phyloP scores from a whole-genome alignment of 2,329 filamentous ascomycete genomes.

The Alternaria novae-zelandiae region DNA sequence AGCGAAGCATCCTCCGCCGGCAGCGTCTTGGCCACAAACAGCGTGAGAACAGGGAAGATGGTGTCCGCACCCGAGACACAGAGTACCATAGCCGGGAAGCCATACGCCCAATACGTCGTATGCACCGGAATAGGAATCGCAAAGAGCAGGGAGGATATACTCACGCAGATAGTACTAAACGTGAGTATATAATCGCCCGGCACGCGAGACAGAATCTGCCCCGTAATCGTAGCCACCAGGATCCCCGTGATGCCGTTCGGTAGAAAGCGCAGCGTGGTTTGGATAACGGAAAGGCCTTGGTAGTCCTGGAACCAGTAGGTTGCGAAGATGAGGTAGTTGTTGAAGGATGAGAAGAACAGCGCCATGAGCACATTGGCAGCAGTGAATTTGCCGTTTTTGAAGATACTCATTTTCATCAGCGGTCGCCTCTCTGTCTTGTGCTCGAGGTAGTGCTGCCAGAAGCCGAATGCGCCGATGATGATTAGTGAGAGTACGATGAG shows the following conservation, averaged over 20 bases:
- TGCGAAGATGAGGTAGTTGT: slow-evolving; percentile 70
- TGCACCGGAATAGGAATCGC: slow-evolving; percentile 66
- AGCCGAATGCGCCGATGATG: slow-evolving; percentile 62
- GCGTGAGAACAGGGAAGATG: slow-evolving; percentile 68
- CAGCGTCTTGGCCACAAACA: slow-evolving; percentile 69
- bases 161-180: slow-evolving; percentile 63
- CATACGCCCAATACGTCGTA: slow-evolving; percentile 72
- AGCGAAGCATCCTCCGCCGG: slow-evolving; percentile 70
- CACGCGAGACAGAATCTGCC: slow-evolving; percentile 53
- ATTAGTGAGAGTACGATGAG: slow-evolving; percentile 65
- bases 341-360: slow-evolving; percentile 71
- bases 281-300: slow-evolving; percentile 65
- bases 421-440: slow-evolving; percentile 59
- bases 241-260: slow-evolving; percentile 68
- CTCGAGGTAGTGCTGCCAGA: slow-evolving; percentile 68
- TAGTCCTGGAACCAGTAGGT: slow-evolving; percentile 76
- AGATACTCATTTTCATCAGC: slow-evolving; percentile 71
- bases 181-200: slow-evolving; percentile 65
- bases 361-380: slow-evolving; percentile 70
- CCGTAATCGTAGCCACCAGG: slow-evolving; percentile 62
- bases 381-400: slow-evolving; percentile 65
- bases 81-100: slow-evolving; percentile 70
- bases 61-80: slow-evolving; percentile 71
- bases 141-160: slow-evolving; percentile 65
- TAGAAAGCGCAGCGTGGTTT: slow-evolving; percentile 72